These are phyloP conservation scores for Hawksworthiomyces lignivorus DNA, from an alignment of 2,329 filamentous ascomycete genomes.

Conservation along the genomic window DNA sequence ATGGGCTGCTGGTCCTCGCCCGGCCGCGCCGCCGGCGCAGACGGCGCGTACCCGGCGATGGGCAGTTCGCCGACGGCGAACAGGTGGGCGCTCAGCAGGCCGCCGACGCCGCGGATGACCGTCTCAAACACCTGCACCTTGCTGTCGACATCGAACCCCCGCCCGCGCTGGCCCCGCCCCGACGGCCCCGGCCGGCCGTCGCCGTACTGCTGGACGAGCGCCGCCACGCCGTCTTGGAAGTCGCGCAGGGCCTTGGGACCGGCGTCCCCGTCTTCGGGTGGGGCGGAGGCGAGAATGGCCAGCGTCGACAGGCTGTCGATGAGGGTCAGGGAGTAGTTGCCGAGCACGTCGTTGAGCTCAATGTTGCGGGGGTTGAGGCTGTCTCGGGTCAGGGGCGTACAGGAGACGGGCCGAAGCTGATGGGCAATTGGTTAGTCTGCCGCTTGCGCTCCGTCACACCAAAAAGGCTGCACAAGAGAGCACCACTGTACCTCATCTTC, in stretches of 20 bases:
- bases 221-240: conserved; percentile 73
- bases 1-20: conserved; percentile 41
- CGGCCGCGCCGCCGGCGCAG: conserved; percentile 25
- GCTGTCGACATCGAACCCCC: conserved; percentile 89
- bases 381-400: conserved; percentile 77
- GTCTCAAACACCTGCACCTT: conserved; percentile 99
- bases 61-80: conserved; percentile 89
- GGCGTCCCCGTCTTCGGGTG: conserved; percentile 43
- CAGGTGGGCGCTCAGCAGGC: conserved; percentile 83
- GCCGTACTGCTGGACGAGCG: conserved; percentile 76
- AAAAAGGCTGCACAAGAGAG: not conserved
- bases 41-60: conserved; percentile 63
- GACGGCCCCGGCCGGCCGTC: conserved; percentile 65
- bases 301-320: conserved; percentile 94
- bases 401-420: conserved; percentile 77
- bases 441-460: too few species aligned
- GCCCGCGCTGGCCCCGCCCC: conserved; percentile 63
- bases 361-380: conserved; percentile 69
- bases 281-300: conserved; percentile 78
- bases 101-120: conserved; percentile 86
- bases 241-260: conserved; percentile 56
- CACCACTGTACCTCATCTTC: conserved; percentile 70
- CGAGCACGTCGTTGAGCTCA: conserved; percentile 88
- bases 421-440: conserved; percentile 12
- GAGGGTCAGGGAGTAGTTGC: conserved; percentile 92